Evolutionary conservation across 306 rosid genomes (phyloP), one percentile per base, ranked within the genome.

Genomic region (Ceratonia siliqua): DNA sequence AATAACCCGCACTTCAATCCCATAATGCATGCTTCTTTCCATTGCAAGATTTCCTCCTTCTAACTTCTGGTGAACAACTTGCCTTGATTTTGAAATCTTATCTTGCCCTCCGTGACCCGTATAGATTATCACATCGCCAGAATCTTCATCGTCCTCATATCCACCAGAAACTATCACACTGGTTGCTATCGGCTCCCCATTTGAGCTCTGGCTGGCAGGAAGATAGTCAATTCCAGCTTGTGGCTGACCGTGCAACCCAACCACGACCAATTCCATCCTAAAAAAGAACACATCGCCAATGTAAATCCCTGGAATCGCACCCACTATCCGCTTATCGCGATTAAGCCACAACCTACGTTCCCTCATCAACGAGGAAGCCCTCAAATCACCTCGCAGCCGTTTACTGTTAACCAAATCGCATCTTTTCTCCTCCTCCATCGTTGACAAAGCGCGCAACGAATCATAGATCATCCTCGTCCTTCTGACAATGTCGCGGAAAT

Each of bases 81-180:
- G 99, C 73, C 54, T 87, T 27, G 84, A 24, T 4, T 4, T 28
- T 28, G 32, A 83, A 13, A 83, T 58, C 84, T 92, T 95, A 72
- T 89, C 97, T 82, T 92, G 98, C 56, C 99, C 98, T 2, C 97
- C 99, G 58, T 95, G 99, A n/a, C 98, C 97, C 0, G 99, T 85
- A 61, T 92, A 92, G 22, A 89, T 90, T 55, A 95, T 86, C 27
- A 87, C 90, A 62, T 95, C 98, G 3, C 98, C 98, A 1, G 82
- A 79, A 63, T 95, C 99, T 30, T 87, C 83, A 45, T 92, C 99
- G 55, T 92, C 99, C 81, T 89, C 99, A 12, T 92, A 95, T 2
- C 98, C 98, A 22, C 98, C 98, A 0, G 99, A 95, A 28, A 92
- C 98, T 24, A 95, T 92, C 15, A 95, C 76, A 61, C 98, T 95